A percentile compares a stretch with the other conserved stretches of the same genome.
phyloP scores from a whole-genome alignment of 2,329 filamentous ascomycete genomes.

The Penicillium sp. region DNA sequence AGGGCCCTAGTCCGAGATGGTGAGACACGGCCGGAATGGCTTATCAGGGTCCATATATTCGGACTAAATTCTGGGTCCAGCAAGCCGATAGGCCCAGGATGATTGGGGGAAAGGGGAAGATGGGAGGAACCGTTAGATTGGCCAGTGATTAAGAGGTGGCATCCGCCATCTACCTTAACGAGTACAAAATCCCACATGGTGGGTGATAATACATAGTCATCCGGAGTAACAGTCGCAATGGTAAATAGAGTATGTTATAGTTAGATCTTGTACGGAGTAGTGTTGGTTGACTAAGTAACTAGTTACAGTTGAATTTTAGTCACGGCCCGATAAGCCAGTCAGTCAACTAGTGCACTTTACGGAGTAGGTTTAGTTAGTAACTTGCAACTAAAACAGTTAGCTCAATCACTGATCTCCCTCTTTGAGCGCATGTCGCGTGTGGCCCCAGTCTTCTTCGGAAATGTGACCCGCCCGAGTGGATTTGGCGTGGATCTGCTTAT shows the following conservation, averaged over 20 bases:
- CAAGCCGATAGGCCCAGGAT: not conserved
- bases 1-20: slow-evolving; percentile 6
- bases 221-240: too few species aligned
- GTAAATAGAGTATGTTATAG: too few species aligned
- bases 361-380: too few species aligned
- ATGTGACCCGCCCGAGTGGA: not conserved
- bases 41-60: slow-evolving; percentile 13
- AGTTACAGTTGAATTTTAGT: not conserved
- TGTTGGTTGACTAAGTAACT: too few species aligned
- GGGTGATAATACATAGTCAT: too few species aligned
- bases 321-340: not conserved
- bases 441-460: not conserved
- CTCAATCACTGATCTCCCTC: not conserved
- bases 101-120: not conserved
- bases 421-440: not conserved
- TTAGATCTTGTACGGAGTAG: too few species aligned
- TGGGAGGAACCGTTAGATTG: not conserved
- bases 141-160: too few species aligned
- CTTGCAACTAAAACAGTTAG: not conserved
- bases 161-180: too few species aligned
- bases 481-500: not conserved
- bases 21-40: slow-evolving; percentile 10
- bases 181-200: too few species aligned
- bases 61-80: not conserved
- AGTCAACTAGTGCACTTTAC: too few species aligned